These are phyloP conservation scores for Coriolopsis trogii DNA, from an alignment of 1,284 basidiomycete species.

Conservation along the genomic window DNA sequence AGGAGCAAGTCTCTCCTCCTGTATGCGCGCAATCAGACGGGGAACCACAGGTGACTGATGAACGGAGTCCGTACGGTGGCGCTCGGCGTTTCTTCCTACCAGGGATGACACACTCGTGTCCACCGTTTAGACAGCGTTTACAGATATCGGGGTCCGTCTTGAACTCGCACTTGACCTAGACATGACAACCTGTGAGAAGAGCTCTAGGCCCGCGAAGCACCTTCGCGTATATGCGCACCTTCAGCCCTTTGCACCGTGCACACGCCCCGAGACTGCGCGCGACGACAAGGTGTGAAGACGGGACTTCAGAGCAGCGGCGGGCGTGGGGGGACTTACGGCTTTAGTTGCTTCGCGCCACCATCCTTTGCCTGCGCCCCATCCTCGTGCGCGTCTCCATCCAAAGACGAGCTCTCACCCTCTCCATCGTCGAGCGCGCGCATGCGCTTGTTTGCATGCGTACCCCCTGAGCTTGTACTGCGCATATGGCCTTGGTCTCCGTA, in stretches of 20 bases:
- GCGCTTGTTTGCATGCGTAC: conserved; percentile 28
- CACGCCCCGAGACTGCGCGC: conserved; percentile 51
- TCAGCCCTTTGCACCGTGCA: conserved; percentile 72
- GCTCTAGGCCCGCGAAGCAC: not conserved
- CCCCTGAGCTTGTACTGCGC: conserved; percentile 12
- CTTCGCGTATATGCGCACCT: conserved; percentile 41
- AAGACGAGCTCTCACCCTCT: conserved; percentile 37
- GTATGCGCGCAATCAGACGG: not conserved
- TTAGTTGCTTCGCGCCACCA: conserved; percentile 43
- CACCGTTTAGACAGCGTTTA: conserved; percentile 66
- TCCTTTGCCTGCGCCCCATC: conserved; percentile 25
- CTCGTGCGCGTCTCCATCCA: conserved; percentile 30
- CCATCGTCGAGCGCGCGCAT: conserved; percentile 50
- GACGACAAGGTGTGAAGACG: conserved; percentile 5
- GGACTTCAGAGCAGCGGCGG: not conserved
- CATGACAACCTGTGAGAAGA: not conserved
- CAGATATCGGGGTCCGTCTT: conserved; percentile 68
- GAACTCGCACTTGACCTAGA: conserved; percentile 71
- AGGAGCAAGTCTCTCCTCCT: conserved; percentile 78
- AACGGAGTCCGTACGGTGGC: conserved; percentile 82
- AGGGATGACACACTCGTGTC: conserved; percentile 73
- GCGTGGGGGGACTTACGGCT: conserved; percentile 44
- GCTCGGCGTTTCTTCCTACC: conserved; percentile 74
- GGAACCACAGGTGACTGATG: conserved; percentile 10
- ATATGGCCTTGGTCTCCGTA: conserved; percentile 17